Evolutionary conservation across 148 eudicot species (phyloP), one percentile per base, ranked within the genome.

Genomic region (Polygonum maritimum): DNA sequence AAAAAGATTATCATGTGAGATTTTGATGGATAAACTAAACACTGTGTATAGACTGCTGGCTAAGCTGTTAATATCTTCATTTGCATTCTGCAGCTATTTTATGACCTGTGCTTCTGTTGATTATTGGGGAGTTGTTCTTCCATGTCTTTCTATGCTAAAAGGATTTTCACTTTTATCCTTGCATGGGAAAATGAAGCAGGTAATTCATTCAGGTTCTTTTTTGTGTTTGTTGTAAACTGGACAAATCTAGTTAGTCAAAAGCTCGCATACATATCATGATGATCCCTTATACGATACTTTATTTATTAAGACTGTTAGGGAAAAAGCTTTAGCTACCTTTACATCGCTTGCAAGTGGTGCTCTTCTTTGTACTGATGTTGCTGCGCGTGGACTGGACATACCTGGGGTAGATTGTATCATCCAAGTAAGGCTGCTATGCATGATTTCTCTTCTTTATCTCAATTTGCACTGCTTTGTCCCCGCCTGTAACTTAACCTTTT

Each of bases 351-450:
- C 90, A 73, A 87, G 86, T 79, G 97, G 92, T 63, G 77, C 81
- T 85, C 98, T 94, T 88, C 90, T 94, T 57, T 94, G 98, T 78
- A 94, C 98, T 83, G 98, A 94, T 87, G 98, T 94, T 76, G 98
- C 97, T 76, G 98, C 98, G 57, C 98, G 98, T 75, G 98, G 98
- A 74, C 91, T 94, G 73, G 98, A 94, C 84, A 94, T 94, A 81
- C 97, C 96, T 13, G 97, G 96, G 14, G 94, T 94, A 87, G 98
- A 94, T 81, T 92, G 89, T 84, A 82, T 94, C 75, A 62, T 94
- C 75, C 98, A 94, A 90, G 98, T 92, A 81, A 78, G 76, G 48
- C 33, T 78, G n/a, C 73, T 76, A 67, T 22, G 21, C 44, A 31
- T 67, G 40, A 63, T 15, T 0, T 52, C 57, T 22, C 5, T 35